Percentiles rank a stretch among this genome's conserved stretches.
phyloP scores from a whole-genome alignment of 257 asterid genomes.

The Solanum verrucosum region DNA sequence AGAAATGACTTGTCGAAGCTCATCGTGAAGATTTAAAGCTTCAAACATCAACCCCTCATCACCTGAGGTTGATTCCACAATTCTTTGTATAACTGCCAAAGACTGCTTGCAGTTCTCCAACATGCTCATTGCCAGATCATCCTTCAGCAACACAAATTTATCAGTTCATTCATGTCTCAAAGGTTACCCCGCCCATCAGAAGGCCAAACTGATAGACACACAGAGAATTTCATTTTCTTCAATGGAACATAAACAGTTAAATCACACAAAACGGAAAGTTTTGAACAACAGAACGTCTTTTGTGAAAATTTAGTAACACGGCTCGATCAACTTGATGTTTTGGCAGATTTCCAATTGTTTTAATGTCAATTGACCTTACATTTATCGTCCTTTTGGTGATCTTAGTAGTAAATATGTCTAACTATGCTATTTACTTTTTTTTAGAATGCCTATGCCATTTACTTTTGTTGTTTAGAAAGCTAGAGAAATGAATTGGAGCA shows the following conservation, averaged over 20 bases:
- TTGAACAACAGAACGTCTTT: not conserved
- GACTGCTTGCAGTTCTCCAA: slow-evolving; percentile 70
- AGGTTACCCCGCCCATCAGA: not conserved
- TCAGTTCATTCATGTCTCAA: not conserved
- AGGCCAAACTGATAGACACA: not conserved
- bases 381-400: not conserved
- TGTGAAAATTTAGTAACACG: not conserved
- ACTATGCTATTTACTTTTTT: not conserved
- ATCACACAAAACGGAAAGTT: not conserved
- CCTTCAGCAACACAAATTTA: slow-evolving; percentile 30
- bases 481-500: not conserved
- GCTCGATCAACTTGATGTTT: not conserved
- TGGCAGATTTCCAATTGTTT: not conserved
- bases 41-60: slow-evolving; percentile 82
- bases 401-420: not conserved
- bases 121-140: slow-evolving; percentile 65
- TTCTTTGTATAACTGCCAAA: slow-evolving; percentile 51
- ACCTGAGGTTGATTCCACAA: slow-evolving; percentile 66
- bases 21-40: slow-evolving; percentile 80
- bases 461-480: not conserved
- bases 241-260: not conserved
- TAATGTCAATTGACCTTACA: not conserved
- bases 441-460: not conserved
- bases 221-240: not conserved
- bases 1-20: slow-evolving; percentile 58